Base-by-base conservation (phyloP, 495 filamentous ascomycete species). In the Podospora appendiculata region DNA sequence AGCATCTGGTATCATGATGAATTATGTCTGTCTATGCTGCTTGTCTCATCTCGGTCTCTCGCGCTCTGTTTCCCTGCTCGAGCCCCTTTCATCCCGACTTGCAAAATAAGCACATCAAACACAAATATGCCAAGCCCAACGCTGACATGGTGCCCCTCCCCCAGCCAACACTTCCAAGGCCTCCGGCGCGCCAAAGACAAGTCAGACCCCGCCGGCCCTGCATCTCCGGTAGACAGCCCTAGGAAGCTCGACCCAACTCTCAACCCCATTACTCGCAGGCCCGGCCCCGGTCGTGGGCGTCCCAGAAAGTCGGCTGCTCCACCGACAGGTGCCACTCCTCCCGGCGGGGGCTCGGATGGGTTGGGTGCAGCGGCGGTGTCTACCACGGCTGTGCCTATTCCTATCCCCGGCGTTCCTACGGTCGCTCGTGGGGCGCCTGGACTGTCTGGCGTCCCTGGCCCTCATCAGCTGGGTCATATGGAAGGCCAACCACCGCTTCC, bases 81-180 rank as follows among this genome's bases (percentile, higher is more conserved):
- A 6, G 0, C 9, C 12, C 41, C 41, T 16, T 5, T 16, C 13
- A 9, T 10, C 41, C n/a, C 17, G 5, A 44, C 13, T 19, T 16
- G 9, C 41, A 44, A 10, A 44, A 10, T 10, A 9, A 18, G 9
- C 17, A 5, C 4, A 44, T 13, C 10, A 10, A 4, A 17, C 41
- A 6, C 12, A 35, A 34, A 40, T 1, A 11, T 14, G 38, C 38
- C 3, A 14, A 25, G 2, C 25, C 38, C 10, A 14, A 11, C 8
- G 38, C 38, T 40, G n/a, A 40, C 38, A 3, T 11, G 14, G 14
- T 14, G 4, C 14, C 11, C 13, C 10, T 7, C 42, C 10, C 40
- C 18, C 60, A 78, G 74, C 32, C 74, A 78, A 61, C 74, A 78
- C 51, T 78, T 76, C 48, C 74, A 78, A 50, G 74, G 74, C 13